Conservation (phyloP, 129 eudicot genomes). For the Calendula officinalis region DNA sequence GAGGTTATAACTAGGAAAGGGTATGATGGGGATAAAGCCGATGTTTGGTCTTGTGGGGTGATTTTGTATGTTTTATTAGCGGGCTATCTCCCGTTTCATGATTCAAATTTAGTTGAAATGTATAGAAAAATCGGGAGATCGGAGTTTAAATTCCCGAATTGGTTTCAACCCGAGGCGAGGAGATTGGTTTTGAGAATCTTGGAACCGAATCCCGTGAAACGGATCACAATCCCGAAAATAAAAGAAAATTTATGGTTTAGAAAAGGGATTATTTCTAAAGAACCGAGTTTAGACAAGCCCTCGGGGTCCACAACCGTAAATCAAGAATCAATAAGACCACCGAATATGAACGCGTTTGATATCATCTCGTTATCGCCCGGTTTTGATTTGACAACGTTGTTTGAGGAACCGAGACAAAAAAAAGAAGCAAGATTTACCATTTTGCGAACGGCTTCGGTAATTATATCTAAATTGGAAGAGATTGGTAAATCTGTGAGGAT, state of each 20-base stretch:
- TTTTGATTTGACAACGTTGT: constrained; percentile 65
- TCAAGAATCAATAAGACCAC: constrained; percentile 31
- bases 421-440: constrained; percentile 64
- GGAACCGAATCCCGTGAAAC: constrained; percentile 72
- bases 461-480: constrained; percentile 61
- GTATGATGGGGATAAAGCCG: constrained; percentile 70
- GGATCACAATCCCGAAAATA: constrained; percentile 59
- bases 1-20: constrained; percentile 61
- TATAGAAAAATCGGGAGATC: constrained; percentile 82
- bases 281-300: constrained; percentile 27
- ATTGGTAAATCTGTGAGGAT: constrained; percentile 44
- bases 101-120: constrained; percentile 82
- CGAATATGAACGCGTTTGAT: constrained; percentile 68
- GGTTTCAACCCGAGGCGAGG: constrained; percentile 57
- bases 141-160: constrained; percentile 65
- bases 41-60: constrained; percentile 86
- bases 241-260: constrained; percentile 65
- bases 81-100: constrained; percentile 91
- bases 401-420: constrained; percentile 47
- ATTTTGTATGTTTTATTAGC: constrained; percentile 66
- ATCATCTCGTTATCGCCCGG: constrained; percentile 71
- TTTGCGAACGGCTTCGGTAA: constrained; percentile 39
- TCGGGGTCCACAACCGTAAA: constrained; percentile 9
- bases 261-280: constrained; percentile 26
- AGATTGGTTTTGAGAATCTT: constrained; percentile 51